Evolutionary conservation across 2,329 filamentous ascomycete genomes (phyloP).

Genomic region (Claviceps cyperi): DNA sequence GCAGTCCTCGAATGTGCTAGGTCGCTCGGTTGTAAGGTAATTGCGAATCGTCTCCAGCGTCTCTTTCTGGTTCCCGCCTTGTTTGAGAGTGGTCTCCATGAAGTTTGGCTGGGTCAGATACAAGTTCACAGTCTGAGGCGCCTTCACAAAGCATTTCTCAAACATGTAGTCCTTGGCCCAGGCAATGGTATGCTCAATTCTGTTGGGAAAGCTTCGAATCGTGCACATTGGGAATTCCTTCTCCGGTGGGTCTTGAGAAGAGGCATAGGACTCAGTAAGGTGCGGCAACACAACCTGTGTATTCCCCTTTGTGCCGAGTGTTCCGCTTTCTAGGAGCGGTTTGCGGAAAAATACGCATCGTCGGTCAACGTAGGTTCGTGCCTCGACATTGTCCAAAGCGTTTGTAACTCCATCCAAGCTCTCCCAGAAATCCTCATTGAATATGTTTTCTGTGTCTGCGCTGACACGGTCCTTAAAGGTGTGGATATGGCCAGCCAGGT

Average conservation of each 20-base stretch:
- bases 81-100: constrained; percentile 72
- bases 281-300: constrained; percentile 87
- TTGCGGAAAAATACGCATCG: constrained; percentile 98
- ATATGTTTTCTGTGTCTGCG: constrained; percentile 80
- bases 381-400: constrained; percentile 93
- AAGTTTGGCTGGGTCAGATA: constrained; percentile 89
- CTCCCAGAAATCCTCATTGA: constrained; percentile 88
- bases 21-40: constrained; percentile 82
- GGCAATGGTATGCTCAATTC: constrained; percentile 96
- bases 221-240: constrained; percentile 99
- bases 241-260: constrained; percentile 90
- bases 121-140: constrained; percentile 84
- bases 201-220: constrained; percentile 90
- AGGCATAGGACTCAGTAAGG: constrained; percentile 90
- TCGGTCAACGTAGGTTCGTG: constrained; percentile 88
- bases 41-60: constrained; percentile 83
- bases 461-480: constrained; percentile 83
- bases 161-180: constrained; percentile 90
- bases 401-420: constrained; percentile 85
- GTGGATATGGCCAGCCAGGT: constrained; percentile 72
- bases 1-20: constrained; percentile 86
- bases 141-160: constrained; percentile 84
- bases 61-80: constrained; percentile 88
- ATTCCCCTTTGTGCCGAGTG: constrained; percentile 97
- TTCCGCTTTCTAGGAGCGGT: constrained; percentile 88